Evolutionary conservation across 768 basidiomycete genomes (phyloP).

Genomic region (Agrocybe pediades): DNA sequence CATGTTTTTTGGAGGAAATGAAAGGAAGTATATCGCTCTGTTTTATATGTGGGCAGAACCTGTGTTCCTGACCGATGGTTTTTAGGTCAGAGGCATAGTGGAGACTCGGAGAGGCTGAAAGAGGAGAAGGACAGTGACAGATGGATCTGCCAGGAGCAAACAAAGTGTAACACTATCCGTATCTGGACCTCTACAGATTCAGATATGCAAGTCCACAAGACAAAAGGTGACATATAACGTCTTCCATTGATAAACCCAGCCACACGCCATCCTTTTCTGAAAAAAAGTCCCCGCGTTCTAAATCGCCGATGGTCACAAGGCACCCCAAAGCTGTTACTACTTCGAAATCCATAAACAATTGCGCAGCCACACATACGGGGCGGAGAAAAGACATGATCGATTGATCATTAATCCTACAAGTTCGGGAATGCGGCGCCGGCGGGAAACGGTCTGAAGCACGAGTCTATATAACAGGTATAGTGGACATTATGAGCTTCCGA

Average conservation of each 20-base stretch:
- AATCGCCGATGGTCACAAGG: too few species aligned
- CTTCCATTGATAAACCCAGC: neutral
- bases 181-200: too few species aligned
- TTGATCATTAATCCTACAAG: neutral
- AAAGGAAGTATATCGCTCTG: constrained; percentile 10
- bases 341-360: neutral
- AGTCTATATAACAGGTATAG: neutral
- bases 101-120: constrained; percentile 9
- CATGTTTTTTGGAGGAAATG: constrained; percentile 23
- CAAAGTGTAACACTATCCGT: constrained; percentile 20
- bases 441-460: neutral
- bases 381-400: neutral
- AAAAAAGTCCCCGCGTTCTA: too few species aligned
- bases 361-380: neutral
- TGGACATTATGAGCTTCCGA: too few species aligned
- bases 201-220: neutral
- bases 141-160: constrained; percentile 28
- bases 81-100: constrained; percentile 18
- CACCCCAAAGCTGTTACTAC: too few species aligned
- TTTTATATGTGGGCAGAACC: constrained; percentile 20
- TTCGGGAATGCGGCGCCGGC: neutral
- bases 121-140: constrained; percentile 18
- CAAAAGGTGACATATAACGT: neutral
- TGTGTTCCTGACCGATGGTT: constrained; percentile 19
- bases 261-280: too few species aligned